Conservation (phyloP, 495 filamentous ascomycete species). For the Aspergillus haitiensis region DNA sequence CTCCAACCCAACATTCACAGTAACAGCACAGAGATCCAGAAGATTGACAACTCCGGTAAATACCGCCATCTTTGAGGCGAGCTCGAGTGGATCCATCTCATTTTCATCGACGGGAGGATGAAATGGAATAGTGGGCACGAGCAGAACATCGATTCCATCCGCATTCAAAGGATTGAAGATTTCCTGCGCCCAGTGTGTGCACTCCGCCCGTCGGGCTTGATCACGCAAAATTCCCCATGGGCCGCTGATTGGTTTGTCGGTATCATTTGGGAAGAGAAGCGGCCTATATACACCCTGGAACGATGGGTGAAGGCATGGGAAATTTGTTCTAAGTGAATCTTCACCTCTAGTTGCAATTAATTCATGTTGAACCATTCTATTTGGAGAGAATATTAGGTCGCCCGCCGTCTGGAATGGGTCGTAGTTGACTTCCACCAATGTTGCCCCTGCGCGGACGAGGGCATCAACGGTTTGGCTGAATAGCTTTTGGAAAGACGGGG, state of each 20-base stretch:
- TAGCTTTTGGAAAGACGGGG: background rate
- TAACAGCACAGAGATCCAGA: slow-evolving; percentile 6
- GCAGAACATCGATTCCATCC: background rate
- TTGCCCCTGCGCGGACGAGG: background rate
- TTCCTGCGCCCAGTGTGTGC: background rate
- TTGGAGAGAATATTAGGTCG: background rate
- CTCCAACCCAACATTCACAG: background rate
- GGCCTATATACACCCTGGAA: background rate
- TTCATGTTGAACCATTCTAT: background rate
- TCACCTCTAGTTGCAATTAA: background rate
- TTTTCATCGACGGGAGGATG: background rate
- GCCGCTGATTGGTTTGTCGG: background rate
- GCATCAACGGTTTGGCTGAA: background rate
- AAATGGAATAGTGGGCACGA: background rate
- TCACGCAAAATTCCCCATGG: slow-evolving; percentile 2
- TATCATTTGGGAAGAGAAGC: background rate
- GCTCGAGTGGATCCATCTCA: background rate
- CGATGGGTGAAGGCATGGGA: background rate
- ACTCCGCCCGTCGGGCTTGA: background rate
- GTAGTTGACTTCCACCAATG: background rate
- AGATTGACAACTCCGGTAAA: slow-evolving; percentile 1
- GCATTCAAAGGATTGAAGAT: slow-evolving; percentile 1
- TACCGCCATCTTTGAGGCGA: background rate
- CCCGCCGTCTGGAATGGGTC: background rate
- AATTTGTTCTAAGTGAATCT: background rate